Base-by-base conservation (phyloP, 164 flowering plant genomes). In the Macadamia integrifolia region DNA sequence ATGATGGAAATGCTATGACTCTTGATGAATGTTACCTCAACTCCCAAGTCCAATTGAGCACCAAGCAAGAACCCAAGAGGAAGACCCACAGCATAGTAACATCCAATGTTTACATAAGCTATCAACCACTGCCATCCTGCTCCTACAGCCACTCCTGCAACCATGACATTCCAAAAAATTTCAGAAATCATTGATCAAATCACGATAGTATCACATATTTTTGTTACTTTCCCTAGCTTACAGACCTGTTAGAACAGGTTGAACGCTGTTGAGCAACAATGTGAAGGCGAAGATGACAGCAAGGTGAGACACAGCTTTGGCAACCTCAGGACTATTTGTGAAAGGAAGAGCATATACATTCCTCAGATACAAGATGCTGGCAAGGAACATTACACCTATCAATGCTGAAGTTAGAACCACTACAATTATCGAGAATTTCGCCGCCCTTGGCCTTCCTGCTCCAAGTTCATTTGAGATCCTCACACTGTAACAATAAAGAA, bases 71-170 rank as follows among this genome's bases (percentile, higher is more conserved):
- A 78, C 9, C 78, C 81, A 13, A 78, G 78, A 0, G 81, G 81
- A 62, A 75, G 72, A 32, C 81, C 81, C 3, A 78, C 68, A 28
- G 75, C 28, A 59, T 72, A 78, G 52, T 78, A 78, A 62, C 78
- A 75, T 53, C 70, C 81, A 35, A 78, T 29, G 50, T 75, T 78
- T 6, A 78, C 67, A 64, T 75, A 78, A 32, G 81, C 81, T 12
- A 75, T 78, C 65, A 78, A 49, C 75, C 74, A 72, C 64, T 78
- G 81, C 78, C 81, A 78, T 40, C 81, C 81, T 11, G 78, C 78
- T 66, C 78, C 81, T 7, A 75, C 70, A 61, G 81, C 81, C 35
- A 78, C 81, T 70, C 81, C 81, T 78, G 70, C 67, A 74, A 66
- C 32, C 62, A 62, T 1, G 61, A 18, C 13, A 32, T 13, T 6